Base-by-base conservation (phyloP, 2,329 filamentous ascomycete species). In the Thermothelomyces thermophilus region DNA sequence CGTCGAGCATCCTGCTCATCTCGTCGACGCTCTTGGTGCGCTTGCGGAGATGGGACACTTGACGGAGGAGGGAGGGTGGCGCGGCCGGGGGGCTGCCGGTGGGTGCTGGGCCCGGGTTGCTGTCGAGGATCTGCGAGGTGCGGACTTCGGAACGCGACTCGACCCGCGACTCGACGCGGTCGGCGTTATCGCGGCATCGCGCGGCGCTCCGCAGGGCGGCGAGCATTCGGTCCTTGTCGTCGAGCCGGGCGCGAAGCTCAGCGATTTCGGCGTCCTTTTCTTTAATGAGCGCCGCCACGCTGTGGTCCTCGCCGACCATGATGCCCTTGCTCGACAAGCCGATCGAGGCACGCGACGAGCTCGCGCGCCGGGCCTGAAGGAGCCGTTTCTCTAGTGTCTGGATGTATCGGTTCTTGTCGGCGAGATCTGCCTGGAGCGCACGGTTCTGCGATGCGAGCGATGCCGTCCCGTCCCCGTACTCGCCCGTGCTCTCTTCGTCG, bases 401-500 rank as follows among this genome's bases (percentile, higher is more conserved):
- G 59, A 97, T 97, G 66, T 98, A 98, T 28, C 93, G 86, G 60
- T 93, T 97, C 72, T 95, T 96, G 69, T 98, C 93, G n/a, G 80
- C 81, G 41, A 98, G 77, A 66, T 98, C 93, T n/a, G 90, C 82
- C 66, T 95, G 93, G 41, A 98, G 71, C n/a, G 94, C 87, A 43
- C 84, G 82, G 59, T 96, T 90, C 64, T 96, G 93, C n/a, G 87
- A 80, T 37, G 84, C 73, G 42, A 94, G 70, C 20, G 86, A 88
- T 7, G 93, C 93, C 22, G 79, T 85, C 1, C 90, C 91, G 60
- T 96, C 90, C 16, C 86, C 90, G 63, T 84, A 91, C 62, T 94
- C 89, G 44, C 88, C 90, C 13, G 83, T 63, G 36, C 80, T 85
- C 50, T 89, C 85, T 11, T 90, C 83, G 16, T 79, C 84, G 13